These are phyloP conservation scores for Herpetospermum pedunculosum DNA, from an alignment of 306 rosid genomes.

Conservation along the genomic window DNA sequence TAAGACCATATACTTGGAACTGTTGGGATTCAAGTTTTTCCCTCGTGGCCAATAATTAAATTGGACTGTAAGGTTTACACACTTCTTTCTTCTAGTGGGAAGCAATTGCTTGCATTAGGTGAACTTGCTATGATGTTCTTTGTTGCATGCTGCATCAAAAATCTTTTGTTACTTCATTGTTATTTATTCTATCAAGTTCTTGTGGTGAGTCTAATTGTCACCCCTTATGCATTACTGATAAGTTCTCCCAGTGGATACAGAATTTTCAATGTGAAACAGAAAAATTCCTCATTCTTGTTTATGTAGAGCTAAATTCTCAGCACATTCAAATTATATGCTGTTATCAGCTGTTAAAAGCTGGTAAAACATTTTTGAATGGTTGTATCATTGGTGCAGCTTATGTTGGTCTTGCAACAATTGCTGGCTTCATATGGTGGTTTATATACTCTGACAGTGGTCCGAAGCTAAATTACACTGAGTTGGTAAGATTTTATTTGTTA, in stretches of 20 bases:
- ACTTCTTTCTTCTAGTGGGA: neutral
- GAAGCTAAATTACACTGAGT: conserved; percentile 62
- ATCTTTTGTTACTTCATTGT: neutral
- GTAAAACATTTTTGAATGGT: neutral
- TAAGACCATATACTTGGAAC: neutral
- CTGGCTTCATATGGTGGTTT: conserved; percentile 99
- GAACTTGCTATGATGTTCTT: neutral
- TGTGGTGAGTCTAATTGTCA: neutral
- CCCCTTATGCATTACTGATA: neutral
- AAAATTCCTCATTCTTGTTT: neutral
- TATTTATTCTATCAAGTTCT: neutral
- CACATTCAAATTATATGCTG: neutral
- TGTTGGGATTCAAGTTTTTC: neutral
- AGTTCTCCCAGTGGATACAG: neutral
- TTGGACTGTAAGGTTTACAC: neutral
- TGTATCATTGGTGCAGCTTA: conserved; percentile 61
- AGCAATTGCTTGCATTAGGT: neutral
- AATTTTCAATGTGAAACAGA: neutral
- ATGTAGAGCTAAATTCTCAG: neutral
- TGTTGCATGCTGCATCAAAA: neutral
- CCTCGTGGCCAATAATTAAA: neutral
- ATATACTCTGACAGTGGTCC: conserved; percentile 83
- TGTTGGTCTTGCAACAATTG: conserved; percentile 92
- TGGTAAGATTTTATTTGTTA: conserved; percentile 42
- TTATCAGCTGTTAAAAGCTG: neutral